phyloP scores from a whole-genome alignment of 805 yeast species.

The Cyberlindnera sargentensis region DNA sequence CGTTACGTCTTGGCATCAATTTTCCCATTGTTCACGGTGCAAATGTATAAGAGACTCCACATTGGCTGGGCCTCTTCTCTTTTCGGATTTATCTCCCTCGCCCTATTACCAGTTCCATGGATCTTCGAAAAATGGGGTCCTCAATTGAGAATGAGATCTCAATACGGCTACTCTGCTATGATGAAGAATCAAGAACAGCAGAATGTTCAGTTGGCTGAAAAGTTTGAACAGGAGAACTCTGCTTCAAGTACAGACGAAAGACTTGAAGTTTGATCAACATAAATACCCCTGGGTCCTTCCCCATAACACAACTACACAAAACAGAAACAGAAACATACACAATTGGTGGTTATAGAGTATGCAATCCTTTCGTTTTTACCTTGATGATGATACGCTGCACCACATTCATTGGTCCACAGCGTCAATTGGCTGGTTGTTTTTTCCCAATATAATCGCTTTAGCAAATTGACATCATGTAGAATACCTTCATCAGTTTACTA shows the following conservation, averaged over 20 bases:
- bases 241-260: conserved; percentile 6
- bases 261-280: too few species aligned
- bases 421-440: too few species aligned
- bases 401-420: too few species aligned
- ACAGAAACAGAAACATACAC: too few species aligned
- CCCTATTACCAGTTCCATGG: conserved; percentile 73
- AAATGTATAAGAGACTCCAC: conserved; percentile 68
- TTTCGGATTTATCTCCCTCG: conserved; percentile 57
- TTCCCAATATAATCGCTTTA: not conserved
- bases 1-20: conserved; percentile 72
- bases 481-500: not conserved
- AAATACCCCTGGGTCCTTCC: too few species aligned
- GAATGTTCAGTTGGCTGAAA: conserved; percentile 9
- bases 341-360: too few species aligned
- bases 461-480: not conserved
- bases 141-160: conserved; percentile 45
- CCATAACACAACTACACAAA: too few species aligned
- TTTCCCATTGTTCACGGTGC: conserved; percentile 80
- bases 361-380: too few species aligned
- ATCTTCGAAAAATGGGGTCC: conserved; percentile 55
- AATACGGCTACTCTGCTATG: conserved; percentile 52
- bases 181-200: conserved; percentile 34
- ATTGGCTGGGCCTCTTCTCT: conserved; percentile 77
- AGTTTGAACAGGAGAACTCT: conserved; percentile 7
- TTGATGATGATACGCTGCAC: too few species aligned